A percentile compares a stretch with the other conserved stretches of the same genome.
These are phyloP conservation scores for Cladosporium sp. DNA, from an alignment of 2,329 filamentous ascomycete genomes.

Conservation along the genomic window DNA sequence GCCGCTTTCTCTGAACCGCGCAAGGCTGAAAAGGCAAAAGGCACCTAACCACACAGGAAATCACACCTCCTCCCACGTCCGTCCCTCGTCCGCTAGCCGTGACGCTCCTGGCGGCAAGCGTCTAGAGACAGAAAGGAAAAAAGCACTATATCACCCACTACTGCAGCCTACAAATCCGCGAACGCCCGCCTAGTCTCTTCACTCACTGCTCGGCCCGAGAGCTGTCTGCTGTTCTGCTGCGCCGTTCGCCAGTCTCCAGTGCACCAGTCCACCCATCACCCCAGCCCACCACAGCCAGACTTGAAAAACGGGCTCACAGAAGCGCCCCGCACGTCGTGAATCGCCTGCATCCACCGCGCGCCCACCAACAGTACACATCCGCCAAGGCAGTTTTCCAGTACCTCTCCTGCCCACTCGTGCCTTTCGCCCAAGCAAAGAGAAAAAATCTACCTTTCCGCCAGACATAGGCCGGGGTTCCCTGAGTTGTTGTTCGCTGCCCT, in stretches of 20 bases:
- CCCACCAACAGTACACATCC: conserved; percentile 3
- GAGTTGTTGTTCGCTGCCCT: conserved; percentile 6
- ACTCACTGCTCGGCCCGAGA: conserved; percentile 11
- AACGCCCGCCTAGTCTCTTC: conserved; percentile 1
- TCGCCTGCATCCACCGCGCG: not conserved
- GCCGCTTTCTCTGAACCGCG: not conserved
- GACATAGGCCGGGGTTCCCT: conserved; percentile 11
- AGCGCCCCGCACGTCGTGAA: conserved; percentile 1
- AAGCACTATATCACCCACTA: not conserved
- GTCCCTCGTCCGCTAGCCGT: not conserved
- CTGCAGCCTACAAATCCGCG: not conserved
- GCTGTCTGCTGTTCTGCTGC: not conserved
- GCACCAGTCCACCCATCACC: not conserved
- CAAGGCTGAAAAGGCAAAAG: conserved; percentile 4
- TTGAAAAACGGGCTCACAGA: not conserved
- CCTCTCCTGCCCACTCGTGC: conserved; percentile 10
- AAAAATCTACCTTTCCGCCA: not conserved
- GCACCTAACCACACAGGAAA: conserved; percentile 8
- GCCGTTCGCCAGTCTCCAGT: no score
- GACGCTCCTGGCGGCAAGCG: not conserved
- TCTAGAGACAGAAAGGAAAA: no score
- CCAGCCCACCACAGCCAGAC: not conserved
- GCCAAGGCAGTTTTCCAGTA: conserved; percentile 9
- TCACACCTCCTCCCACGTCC: not conserved
- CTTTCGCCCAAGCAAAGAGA: conserved; percentile 2